Percentiles rank a stretch among this genome's conserved stretches.
phyloP scores from a whole-genome alignment of 2,329 filamentous ascomycete species.

The Xylaria sp. region DNA sequence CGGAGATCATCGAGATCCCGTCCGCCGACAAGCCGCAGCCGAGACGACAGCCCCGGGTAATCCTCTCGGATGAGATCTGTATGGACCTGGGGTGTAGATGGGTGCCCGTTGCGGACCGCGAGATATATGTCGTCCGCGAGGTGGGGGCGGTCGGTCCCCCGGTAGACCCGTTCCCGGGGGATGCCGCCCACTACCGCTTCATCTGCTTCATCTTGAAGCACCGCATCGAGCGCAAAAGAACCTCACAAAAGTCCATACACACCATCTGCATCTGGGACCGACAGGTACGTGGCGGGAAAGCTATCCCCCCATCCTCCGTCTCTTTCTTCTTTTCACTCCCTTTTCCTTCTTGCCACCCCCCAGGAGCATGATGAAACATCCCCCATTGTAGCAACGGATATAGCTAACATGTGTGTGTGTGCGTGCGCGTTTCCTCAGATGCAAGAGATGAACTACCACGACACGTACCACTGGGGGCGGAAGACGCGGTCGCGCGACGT shows the following conservation, averaged over 20 bases:
- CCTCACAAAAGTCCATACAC: slow-evolving; percentile 16
- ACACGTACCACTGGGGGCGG: slow-evolving; percentile 20
- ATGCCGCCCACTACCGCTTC: slow-evolving; percentile 27
- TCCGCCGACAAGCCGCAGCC: not conserved
- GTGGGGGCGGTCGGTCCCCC: no score
- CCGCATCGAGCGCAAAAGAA: slow-evolving; percentile 7
- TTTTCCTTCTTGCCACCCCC: no score
- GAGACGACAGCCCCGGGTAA: not conserved
- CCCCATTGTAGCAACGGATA: no score
- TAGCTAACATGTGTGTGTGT: no score
- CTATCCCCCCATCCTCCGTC: not conserved
- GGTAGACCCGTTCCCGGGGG: no score
- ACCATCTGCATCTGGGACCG: slow-evolving; percentile 32
- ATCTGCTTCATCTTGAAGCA: slow-evolving; percentile 31
- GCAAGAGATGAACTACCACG: slow-evolving; percentile 29
- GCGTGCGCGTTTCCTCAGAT: slow-evolving; percentile 2
- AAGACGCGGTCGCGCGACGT: slow-evolving; percentile 16
- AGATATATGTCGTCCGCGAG: no score
- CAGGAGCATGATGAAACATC: no score
- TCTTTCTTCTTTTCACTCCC: not conserved
- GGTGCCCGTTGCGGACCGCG: no score
- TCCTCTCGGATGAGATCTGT: slow-evolving; percentile 6
- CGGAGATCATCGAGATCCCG: slow-evolving; percentile 17
- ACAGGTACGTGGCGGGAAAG: slow-evolving; percentile 28
- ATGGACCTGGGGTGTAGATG: slow-evolving; percentile 18